These are phyloP conservation scores for Mortierella polycephala DNA, from an alignment of 371 early-diverging fungal genomes.

Conservation along the genomic window DNA sequence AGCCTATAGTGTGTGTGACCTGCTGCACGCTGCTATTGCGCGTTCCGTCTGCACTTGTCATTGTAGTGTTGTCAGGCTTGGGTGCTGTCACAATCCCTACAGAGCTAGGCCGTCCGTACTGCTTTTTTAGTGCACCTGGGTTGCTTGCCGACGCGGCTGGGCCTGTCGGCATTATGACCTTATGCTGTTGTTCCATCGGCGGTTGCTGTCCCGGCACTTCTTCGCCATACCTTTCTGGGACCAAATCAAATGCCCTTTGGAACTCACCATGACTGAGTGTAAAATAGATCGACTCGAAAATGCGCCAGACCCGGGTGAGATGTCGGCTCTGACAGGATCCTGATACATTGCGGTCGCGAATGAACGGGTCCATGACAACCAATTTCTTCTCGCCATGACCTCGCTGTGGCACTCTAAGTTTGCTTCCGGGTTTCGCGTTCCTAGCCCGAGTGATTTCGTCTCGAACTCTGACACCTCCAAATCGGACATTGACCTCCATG, in stretches of 20 bases:
- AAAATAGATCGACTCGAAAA: conserved; percentile 39
- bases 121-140: no score
- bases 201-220: not conserved
- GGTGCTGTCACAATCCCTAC: no score
- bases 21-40: no score
- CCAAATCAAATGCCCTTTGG: conserved; percentile 9
- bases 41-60: no score
- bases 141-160: no score
- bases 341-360: conserved; percentile 38
- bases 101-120: no score
- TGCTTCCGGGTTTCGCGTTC: not conserved
- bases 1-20: no score
- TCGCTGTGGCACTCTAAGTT: conserved; percentile 1
- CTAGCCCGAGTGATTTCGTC: conserved; percentile 6
- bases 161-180: no score
- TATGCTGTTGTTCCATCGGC: not conserved
- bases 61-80: no score
- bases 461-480: conserved; percentile 26
- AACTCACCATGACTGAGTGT: conserved; percentile 29
- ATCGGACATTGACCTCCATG: conserved; percentile 51
- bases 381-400: conserved; percentile 32
- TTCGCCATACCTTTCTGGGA: conserved; percentile 1
- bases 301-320: conserved; percentile 29
- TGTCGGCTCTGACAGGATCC: conserved; percentile 22
- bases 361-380: conserved; percentile 53